phyloP scores from a whole-genome alignment of 78 protist species.

The Dictyostelium firmibasis region DNA sequence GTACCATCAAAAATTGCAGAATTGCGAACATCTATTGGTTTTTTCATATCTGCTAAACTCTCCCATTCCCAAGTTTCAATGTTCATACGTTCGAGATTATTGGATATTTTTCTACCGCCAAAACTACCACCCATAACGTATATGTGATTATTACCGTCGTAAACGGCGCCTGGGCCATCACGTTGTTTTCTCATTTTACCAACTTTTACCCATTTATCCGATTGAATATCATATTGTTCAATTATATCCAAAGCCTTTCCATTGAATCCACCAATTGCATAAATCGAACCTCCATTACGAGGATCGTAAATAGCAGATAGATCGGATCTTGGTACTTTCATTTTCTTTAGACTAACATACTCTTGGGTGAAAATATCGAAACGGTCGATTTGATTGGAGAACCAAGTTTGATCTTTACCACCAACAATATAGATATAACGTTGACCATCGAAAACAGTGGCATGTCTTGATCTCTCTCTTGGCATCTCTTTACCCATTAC shows the following conservation, averaged over 20 bases:
- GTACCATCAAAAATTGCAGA: constrained; percentile 49
- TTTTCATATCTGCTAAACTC: constrained; percentile 47
- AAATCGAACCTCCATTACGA: constrained; percentile 14
- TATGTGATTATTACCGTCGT: constrained; percentile 17
- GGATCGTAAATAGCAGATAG: constrained; percentile 56
- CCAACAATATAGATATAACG: constrained; percentile 68
- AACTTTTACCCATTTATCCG: background rate
- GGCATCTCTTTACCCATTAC: constrained; percentile 35
- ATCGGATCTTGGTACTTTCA: constrained; percentile 41
- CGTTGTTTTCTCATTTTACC: constrained; percentile 30
- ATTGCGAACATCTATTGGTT: constrained; percentile 69
- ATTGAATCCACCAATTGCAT: constrained; percentile 65
- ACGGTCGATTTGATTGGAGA: constrained; percentile 38
- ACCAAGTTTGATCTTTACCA: constrained; percentile 69
- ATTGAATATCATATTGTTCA: constrained; percentile 37
- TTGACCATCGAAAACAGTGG: constrained; percentile 53
- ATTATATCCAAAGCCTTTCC: constrained; percentile 67
- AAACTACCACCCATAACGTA: constrained; percentile 68
- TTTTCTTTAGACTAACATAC: constrained; percentile 1
- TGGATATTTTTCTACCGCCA: constrained; percentile 36
- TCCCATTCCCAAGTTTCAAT: constrained; percentile 53
- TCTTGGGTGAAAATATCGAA: constrained; percentile 39
- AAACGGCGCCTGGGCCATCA: constrained; percentile 75
- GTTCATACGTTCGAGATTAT: constrained; percentile 17
- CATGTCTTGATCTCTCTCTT: constrained; percentile 46